A percentile compares a stretch with the other conserved stretches of the same genome.
phyloP scores from a whole-genome alignment of 2,329 filamentous ascomycete species.

The Dactylellina drechsleri region DNA sequence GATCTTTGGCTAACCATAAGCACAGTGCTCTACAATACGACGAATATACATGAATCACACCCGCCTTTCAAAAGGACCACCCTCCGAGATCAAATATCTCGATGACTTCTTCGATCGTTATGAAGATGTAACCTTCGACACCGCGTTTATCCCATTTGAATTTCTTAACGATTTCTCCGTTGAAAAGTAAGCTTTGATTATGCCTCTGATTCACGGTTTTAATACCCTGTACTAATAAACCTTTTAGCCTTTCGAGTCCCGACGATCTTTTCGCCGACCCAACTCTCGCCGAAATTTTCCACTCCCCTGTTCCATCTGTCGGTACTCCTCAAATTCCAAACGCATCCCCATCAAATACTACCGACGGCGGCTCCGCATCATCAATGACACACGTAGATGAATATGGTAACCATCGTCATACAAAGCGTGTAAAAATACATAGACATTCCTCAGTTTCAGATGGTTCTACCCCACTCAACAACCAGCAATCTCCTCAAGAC shows the following conservation, averaged over 20 bases:
- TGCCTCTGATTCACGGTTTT: not conserved
- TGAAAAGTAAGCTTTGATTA: constrained; percentile 38
- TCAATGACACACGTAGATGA: constrained; percentile 49
- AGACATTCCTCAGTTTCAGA: constrained; percentile 47
- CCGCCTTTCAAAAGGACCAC: constrained; percentile 56
- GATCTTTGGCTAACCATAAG: not conserved
- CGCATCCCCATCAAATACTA: constrained; percentile 48
- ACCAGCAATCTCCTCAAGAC: constrained; percentile 46
- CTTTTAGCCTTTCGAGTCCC: constrained; percentile 38
- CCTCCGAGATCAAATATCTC: constrained; percentile 58
- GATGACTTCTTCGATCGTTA: constrained; percentile 53
- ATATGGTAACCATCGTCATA: constrained; percentile 44
- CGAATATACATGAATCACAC: constrained; percentile 55
- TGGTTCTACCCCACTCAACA: constrained; percentile 41
- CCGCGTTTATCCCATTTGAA: constrained; percentile 50
- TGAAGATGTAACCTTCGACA: constrained; percentile 52
- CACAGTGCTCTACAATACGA: constrained; percentile 49
- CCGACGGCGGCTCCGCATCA: constrained; percentile 49
- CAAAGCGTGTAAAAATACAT: constrained; percentile 46
- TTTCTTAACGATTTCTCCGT: constrained; percentile 53
- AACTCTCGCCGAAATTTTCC: constrained; percentile 52
- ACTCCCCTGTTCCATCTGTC: constrained; percentile 51
- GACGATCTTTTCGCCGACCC: constrained; percentile 54
- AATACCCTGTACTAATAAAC: constrained; percentile 12
- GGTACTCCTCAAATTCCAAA: constrained; percentile 51